Base-by-base conservation (phyloP, 1,284 basidiomycete genomes). In the Pterulicium gracile region DNA sequence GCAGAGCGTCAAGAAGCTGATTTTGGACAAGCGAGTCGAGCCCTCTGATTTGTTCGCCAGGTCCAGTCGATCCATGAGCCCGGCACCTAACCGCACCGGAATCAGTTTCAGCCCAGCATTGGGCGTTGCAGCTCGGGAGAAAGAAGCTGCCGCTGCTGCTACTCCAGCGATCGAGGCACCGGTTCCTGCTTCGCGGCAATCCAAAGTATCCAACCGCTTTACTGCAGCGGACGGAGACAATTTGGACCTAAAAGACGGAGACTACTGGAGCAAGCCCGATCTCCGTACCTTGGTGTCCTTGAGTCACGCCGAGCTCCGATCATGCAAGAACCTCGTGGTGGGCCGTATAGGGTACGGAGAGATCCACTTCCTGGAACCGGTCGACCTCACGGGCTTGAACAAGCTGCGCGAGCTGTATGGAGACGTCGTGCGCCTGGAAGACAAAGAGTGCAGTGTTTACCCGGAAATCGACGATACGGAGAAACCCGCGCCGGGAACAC, bases 1-100 rank as follows among this genome's bases (percentile, higher is more conserved):
- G 34, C 79, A 85, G 48, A 96, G 89, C 60, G 90, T 97, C 51
- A 98, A 98, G 73, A 95, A 96, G 62, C 77, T 98, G 46, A 84
- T 94, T 34, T 65, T 98, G 48, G 87, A 93, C 58, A 88, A 83
- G 61, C 86, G 80, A 57, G 69, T 86, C 14, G 82, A 85, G 47
- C 71, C 82, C 13, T 65, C 73, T n/a, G 80, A 87, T 50, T 55
- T 86, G 45, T 82, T 86, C 54, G 69, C 65, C 52, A 77, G 76
- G 59, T 72, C 75, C 2, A 72, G 65, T 43, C 66, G 65, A 22
- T 66, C 65, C 13, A 69, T 70, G 35, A 63, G 63, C 13, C 54
- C 62, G 34, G 60, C 68, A 40, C 59, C 65, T 36, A 62, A 64
- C 34, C 57, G 62, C 13, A 64, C 69, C 24, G 84, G 77, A 56